phyloP scores from a whole-genome alignment of 2,329 filamentous ascomycete species.

The Truncatella angustata region DNA sequence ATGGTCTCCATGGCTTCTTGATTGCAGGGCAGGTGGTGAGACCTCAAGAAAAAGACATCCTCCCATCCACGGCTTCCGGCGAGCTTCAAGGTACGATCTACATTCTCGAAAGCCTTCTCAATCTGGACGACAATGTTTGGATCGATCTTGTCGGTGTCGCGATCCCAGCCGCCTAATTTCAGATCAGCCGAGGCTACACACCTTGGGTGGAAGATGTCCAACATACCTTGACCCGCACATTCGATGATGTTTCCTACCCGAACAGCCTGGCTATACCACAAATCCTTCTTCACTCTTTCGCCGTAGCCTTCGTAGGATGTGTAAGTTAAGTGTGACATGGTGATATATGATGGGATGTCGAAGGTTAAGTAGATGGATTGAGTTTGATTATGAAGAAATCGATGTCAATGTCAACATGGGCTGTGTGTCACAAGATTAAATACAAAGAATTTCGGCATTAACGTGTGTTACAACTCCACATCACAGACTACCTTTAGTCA shows the following conservation, averaged over 20 bases:
- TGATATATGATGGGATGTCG: too few relatives aligned
- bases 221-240: conserved; percentile 41
- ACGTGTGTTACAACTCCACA: too few relatives aligned
- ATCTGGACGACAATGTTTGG: conserved; percentile 43
- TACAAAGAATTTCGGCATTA: too few relatives aligned
- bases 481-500: too few relatives aligned
- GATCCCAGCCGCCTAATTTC: conserved; percentile 29
- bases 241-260: conserved; percentile 47
- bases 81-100: conserved; percentile 46
- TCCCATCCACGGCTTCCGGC: conserved; percentile 55
- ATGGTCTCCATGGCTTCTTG: conserved; percentile 40
- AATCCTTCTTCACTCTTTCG: conserved; percentile 25
- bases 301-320: conserved; percentile 27
- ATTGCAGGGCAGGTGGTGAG: conserved; percentile 41
- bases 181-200: too few relatives aligned
- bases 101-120: conserved; percentile 54
- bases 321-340: conserved; percentile 32
- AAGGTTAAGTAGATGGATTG: too few relatives aligned
- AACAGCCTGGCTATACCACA: conserved; percentile 45
- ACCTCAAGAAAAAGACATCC: conserved; percentile 49
- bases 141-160: conserved; percentile 15
- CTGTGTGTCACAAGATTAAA: too few relatives aligned
- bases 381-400: too few relatives aligned
- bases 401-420: too few relatives aligned
- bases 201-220: not conserved